Evolutionary conservation across 495 filamentous ascomycete genomes (phyloP), one percentile per base, ranked within the genome.

Genomic region (Talaromyces stipitatus): DNA sequence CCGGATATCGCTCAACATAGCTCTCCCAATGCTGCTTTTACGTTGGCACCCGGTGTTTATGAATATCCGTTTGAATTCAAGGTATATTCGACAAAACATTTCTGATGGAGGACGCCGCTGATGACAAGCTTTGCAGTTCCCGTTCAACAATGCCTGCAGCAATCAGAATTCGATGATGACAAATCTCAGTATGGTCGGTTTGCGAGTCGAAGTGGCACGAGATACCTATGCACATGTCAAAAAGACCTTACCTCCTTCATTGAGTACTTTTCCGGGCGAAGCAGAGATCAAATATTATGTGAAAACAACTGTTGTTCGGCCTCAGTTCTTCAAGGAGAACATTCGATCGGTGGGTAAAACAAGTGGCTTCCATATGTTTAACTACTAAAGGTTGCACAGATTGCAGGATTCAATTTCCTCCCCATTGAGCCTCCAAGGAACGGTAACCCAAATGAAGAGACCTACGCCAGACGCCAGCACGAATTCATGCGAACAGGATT

Each of bases 21-120:
- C 29, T 59, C 69, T 53, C 66, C 70, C 2, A 70, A 72, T 43
- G 66, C 74, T 1, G 75, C 79, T 7, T 87, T 82, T 62, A 85
- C 86, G 0, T 75, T 97, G 57, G 80, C 83, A 32, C 69, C 89
- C 0, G 94, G 94, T 38, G 78, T 81, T 60, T 89, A 96, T 72
- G 85, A 91, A 64, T 97, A 94, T 69, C 88, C 89, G 2, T 98
- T 98, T 68, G 70, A 80, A 29, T 95, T 98, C 79, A 95, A 95
- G 75, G 83, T 87, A 56, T 53, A 41, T 28, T 2, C 4, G 22
- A 45, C 16, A 47, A 48, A 4, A 48, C 11, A 8, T 27, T 30
- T 18, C 18, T 30, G n/a, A 11, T 30, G 14, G 52, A 24, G 5
- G 16, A 16, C n/a, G 14, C 20, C 9, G 11, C 12, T 50, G 43